phyloP scores from a whole-genome alignment of 1,139 yeast species.

The Candida buenavistaensis region DNA sequence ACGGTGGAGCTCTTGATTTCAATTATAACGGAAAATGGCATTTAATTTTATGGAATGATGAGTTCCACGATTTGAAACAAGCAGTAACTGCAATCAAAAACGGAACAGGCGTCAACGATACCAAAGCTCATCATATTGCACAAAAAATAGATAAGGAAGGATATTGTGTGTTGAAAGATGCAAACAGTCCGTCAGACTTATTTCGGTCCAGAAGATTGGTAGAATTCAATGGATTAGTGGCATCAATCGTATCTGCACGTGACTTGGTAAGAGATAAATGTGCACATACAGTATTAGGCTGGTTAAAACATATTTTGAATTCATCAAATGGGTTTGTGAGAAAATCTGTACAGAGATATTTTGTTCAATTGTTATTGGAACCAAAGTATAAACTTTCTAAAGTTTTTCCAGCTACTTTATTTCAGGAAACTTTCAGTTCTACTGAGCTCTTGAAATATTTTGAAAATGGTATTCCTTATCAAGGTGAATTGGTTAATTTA shows the following conservation, averaged over 20 bases:
- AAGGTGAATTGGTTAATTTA: slow-evolving; percentile 27
- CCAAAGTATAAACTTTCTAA: slow-evolving; percentile 27
- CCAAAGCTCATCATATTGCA: slow-evolving; percentile 34
- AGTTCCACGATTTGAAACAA: slow-evolving; percentile 56
- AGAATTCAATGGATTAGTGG: slow-evolving; percentile 53
- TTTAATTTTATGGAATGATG: slow-evolving; percentile 72
- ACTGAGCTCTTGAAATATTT: slow-evolving; percentile 23
- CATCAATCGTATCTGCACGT: slow-evolving; percentile 49
- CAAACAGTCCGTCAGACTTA: slow-evolving; percentile 20
- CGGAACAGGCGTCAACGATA: slow-evolving; percentile 28
- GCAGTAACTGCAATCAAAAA: slow-evolving; percentile 44
- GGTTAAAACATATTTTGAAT: slow-evolving; percentile 47
- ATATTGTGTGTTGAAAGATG: slow-evolving; percentile 26
- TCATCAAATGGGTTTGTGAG: slow-evolving; percentile 26
- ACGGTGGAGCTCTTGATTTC: slow-evolving; percentile 29
- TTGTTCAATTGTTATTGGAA: slow-evolving; percentile 32
- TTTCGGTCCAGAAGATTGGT: slow-evolving; percentile 31
- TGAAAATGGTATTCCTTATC: slow-evolving; percentile 32
- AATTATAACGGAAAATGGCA: slow-evolving; percentile 36
- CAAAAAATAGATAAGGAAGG: slow-evolving; percentile 35
- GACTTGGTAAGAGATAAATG: slow-evolving; percentile 52
- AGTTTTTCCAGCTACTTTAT: slow-evolving; percentile 24
- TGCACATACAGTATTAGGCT: slow-evolving; percentile 42
- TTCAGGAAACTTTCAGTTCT: slow-evolving; percentile 4
- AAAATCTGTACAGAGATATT: slow-evolving; percentile 20